phyloP scores from a whole-genome alignment of 2,329 filamentous ascomycete genomes.

The Monilinia fructigena region DNA sequence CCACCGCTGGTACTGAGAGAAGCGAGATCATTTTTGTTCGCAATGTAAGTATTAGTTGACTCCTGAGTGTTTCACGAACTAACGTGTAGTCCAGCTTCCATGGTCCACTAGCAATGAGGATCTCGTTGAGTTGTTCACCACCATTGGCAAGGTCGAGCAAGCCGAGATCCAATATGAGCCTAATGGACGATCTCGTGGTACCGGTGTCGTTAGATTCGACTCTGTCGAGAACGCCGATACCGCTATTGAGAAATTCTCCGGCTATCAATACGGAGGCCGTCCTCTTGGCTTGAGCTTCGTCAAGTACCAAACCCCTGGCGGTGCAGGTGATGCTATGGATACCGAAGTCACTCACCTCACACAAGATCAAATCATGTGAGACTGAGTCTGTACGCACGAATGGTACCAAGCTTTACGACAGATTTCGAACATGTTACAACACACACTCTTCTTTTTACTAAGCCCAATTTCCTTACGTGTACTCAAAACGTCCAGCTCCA shows the following conservation, averaged over 20 bases:
- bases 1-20: constrained; percentile 80
- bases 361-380: constrained; percentile 97
- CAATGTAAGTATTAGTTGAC: constrained; percentile 66
- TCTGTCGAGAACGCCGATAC: constrained; percentile 81
- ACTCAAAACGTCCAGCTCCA: constrained; percentile 14
- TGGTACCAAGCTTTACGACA: not conserved
- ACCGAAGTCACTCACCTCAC: constrained; percentile 75
- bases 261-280: constrained; percentile 94
- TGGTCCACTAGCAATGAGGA: constrained; percentile 99
- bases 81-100: constrained; percentile 66
- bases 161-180: constrained; percentile 99
- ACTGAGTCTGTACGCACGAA: constrained; percentile 15
- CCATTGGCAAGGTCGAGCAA: constrained; percentile 95
- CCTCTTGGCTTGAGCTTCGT: constrained; percentile 91
- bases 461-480: constrained; percentile 21
- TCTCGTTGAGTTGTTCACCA: constrained; percentile 91
- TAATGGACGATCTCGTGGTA: constrained; percentile 90
- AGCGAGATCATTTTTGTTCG: constrained; percentile 89
- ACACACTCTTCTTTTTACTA: constrained; percentile 13
- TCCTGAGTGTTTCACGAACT: constrained; percentile 22
- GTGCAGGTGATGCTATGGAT: constrained; percentile 67
- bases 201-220: constrained; percentile 95
- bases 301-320: constrained; percentile 76
- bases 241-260: constrained; percentile 94
- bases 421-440: constrained; percentile 19